phyloP scores from a whole-genome alignment of 2,329 filamentous ascomycete species.

The Colletotrichum horii region DNA sequence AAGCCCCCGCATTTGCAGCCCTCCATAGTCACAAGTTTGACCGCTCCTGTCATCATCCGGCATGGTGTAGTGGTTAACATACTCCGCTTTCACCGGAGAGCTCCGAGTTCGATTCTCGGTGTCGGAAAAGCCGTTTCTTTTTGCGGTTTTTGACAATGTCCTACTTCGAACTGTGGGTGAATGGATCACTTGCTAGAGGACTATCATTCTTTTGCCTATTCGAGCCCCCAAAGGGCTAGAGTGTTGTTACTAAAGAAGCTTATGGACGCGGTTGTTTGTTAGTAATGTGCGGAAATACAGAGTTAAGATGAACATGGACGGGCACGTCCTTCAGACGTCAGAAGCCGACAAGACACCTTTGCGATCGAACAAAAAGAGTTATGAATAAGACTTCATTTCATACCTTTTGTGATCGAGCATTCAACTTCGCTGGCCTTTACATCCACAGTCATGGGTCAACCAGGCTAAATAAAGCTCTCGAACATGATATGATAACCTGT shows the following conservation, averaged over 20 bases:
- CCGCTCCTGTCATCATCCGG: rapidly evolving
- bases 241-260: not conserved
- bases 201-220: not conserved
- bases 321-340: not conserved
- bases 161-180: not conserved
- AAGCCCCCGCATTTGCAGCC: rapidly evolving
- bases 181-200: not conserved
- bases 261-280: not conserved
- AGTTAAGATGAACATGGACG: not conserved
- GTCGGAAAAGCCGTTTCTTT: not conserved
- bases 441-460: not conserved
- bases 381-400: not conserved
- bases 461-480: not conserved
- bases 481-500: not conserved
- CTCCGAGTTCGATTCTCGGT: not conserved
- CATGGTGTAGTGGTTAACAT: slow-evolving; percentile 2
- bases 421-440: no score
- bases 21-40: rapidly evolving
- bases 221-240: not conserved
- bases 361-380: not conserved
- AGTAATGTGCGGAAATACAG: not conserved
- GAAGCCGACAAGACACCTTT: not conserved
- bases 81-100: slow-evolving; percentile 7
- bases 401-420: not conserved
- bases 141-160: not conserved